phyloP scores from a whole-genome alignment of 495 filamentous ascomycete genomes.

The Copromyces sp. region DNA sequence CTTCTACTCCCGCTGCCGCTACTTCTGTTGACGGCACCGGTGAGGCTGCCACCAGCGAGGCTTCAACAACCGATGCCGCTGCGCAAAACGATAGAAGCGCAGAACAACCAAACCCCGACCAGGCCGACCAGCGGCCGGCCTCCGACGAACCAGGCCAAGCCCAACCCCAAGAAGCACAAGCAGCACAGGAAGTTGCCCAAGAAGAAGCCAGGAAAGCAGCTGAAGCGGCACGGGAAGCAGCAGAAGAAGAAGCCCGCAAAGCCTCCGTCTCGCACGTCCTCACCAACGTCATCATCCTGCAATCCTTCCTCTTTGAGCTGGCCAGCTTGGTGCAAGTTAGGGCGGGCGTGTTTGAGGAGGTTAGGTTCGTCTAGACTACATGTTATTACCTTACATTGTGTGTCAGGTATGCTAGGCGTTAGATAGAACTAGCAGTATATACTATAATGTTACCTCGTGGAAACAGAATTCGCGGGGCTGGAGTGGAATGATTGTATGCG shows the following conservation, averaged over 20 bases:
- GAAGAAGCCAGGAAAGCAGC: constrained; percentile 13
- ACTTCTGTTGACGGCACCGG: not conserved
- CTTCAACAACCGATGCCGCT: not conserved
- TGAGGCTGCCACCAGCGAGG: not conserved
- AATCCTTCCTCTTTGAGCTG: constrained; percentile 83
- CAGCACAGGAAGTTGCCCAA: not conserved
- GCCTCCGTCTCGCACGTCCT: constrained; percentile 78
- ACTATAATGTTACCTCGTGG: not conserved
- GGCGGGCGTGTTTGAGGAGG: constrained; percentile 78
- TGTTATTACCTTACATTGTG: not conserved
- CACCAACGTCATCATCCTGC: constrained; percentile 64
- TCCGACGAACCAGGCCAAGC: not conserved
- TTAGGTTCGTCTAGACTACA: constrained; percentile 40
- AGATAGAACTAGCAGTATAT: not conserved
- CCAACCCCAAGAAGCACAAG: not conserved
- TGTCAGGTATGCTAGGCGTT: too few species aligned
- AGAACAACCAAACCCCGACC: not conserved
- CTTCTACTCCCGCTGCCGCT: not conserved
- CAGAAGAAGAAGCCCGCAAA: constrained; percentile 26
- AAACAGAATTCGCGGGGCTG: not conserved
- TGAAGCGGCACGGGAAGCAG: not conserved
- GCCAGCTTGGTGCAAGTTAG: constrained; percentile 79
- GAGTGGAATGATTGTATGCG: not conserved
- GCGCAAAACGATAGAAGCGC: not conserved
- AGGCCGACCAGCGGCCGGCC: constrained; percentile 12